Conservation (phyloP, 129 eudicot genomes). For the Flaveria linearis region DNA sequence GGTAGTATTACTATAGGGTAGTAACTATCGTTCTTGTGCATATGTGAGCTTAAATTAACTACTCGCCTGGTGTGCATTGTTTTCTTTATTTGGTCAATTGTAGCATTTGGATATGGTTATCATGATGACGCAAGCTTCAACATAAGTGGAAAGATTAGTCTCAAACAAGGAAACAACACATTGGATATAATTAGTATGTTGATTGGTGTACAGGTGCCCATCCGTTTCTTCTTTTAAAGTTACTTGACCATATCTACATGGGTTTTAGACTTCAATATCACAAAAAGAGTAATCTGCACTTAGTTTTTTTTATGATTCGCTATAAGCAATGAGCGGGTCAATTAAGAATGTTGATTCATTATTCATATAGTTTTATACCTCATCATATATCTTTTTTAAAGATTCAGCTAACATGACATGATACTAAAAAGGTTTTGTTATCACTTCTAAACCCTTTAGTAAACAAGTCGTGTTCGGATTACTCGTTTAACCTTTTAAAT, state of each 20-base stretch:
- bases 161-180: conserved; percentile 62
- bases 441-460: not conserved
- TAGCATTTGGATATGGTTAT: conserved; percentile 77
- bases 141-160: conserved; percentile 51
- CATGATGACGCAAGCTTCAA: conserved; percentile 74
- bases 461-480: not conserved
- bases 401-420: not conserved
- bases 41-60: not conserved
- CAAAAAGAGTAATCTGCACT: not conserved
- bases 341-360: not conserved
- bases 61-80: not conserved
- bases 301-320: not conserved
- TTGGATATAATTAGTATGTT: conserved; percentile 75
- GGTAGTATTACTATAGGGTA: conserved; percentile 37
- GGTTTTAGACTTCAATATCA: conserved; percentile 7
- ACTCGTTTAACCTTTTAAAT: not conserved
- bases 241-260: not conserved
- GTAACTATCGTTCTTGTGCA: not conserved
- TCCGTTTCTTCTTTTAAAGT: not conserved
- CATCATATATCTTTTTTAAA: not conserved
- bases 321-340: conserved; percentile 3
- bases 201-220: conserved; percentile 70
- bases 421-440: not conserved
- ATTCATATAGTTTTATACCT: not conserved
- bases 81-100: conserved; percentile 8